phyloP scores from a whole-genome alignment of 1,284 basidiomycete species.

The Cutaneotrichosporon cutaneum region DNA sequence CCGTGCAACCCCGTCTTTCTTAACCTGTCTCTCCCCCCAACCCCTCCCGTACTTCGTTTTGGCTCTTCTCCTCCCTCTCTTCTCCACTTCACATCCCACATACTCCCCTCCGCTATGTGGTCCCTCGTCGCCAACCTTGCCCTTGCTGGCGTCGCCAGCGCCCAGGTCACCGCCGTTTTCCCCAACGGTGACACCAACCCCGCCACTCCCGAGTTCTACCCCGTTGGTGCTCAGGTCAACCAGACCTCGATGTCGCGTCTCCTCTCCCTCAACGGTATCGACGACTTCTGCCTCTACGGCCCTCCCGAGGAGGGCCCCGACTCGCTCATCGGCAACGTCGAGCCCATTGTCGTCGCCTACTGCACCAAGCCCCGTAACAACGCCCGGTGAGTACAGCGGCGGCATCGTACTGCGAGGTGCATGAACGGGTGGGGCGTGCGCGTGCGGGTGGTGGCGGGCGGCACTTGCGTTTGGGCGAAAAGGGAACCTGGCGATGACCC shows the following conservation, averaged over 20 bases:
- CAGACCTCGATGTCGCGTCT: conserved; percentile 49
- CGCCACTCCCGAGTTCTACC: conserved; percentile 37
- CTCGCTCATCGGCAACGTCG: conserved; percentile 46
- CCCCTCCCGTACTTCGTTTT: neutral
- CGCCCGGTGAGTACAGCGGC: conserved; percentile 31
- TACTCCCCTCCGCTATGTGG: conserved; percentile 15
- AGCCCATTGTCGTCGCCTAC: conserved; percentile 47
- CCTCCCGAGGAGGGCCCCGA: conserved; percentile 43
- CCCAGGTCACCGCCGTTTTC: conserved; percentile 39
- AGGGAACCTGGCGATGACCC: too few relatives aligned
- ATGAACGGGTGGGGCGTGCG: too few relatives aligned
- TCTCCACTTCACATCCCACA: neutral
- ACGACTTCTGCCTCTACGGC: conserved; percentile 52
- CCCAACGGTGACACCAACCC: conserved; percentile 53
- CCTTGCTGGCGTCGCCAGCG: conserved; percentile 16
- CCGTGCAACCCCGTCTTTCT: neutral
- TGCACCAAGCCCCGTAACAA: conserved; percentile 47
- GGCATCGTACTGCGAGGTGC: neutral
- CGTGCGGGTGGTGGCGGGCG: too few relatives aligned
- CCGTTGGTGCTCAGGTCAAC: conserved; percentile 48
- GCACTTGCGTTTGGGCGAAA: too few relatives aligned
- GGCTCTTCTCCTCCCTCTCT: neutral
- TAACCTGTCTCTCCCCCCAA: neutral
- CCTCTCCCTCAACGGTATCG: conserved; percentile 48
- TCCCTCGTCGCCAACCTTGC: conserved; percentile 17